Evolutionary conservation across 2,329 filamentous ascomycete species (phyloP).

Genomic region (Colletotrichum plurivorum): DNA sequence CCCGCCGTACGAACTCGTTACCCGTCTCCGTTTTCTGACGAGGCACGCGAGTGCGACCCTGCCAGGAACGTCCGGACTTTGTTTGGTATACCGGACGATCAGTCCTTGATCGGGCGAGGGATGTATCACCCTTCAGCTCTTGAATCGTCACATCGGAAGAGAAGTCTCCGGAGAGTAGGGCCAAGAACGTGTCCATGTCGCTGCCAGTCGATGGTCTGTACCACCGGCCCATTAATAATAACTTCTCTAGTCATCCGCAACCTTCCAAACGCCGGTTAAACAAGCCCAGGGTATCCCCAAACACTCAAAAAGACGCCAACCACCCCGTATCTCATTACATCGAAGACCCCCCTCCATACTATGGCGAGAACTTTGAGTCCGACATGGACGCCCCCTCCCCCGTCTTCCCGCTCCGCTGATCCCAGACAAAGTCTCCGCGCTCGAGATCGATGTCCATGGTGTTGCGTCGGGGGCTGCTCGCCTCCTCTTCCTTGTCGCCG

Average conservation of each 20-base stretch:
- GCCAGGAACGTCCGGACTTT: not conserved
- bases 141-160: not conserved
- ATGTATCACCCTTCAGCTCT: not conserved
- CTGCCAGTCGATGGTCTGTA: not conserved
- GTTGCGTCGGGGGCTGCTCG: not conserved
- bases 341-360: not conserved
- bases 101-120: not conserved
- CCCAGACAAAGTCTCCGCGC: constrained; percentile 7
- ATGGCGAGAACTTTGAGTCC: not conserved
- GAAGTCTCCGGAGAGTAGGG: too few species aligned
- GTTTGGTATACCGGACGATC: not conserved
- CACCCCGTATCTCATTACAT: not conserved
- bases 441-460: constrained; percentile 13
- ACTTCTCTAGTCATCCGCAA: too few species aligned
- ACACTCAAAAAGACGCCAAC: not conserved
- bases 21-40: not conserved
- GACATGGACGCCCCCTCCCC: not conserved
- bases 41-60: constrained; percentile 21
- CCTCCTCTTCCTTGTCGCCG: too few species aligned
- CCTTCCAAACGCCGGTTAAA: not conserved
- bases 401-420: not conserved
- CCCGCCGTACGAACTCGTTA: not conserved
- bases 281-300: constrained; percentile 18
- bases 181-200: not conserved
- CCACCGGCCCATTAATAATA: too few species aligned